These are phyloP conservation scores for Botryotinia calthae DNA, from an alignment of 2,329 filamentous ascomycete species.

Conservation along the genomic window DNA sequence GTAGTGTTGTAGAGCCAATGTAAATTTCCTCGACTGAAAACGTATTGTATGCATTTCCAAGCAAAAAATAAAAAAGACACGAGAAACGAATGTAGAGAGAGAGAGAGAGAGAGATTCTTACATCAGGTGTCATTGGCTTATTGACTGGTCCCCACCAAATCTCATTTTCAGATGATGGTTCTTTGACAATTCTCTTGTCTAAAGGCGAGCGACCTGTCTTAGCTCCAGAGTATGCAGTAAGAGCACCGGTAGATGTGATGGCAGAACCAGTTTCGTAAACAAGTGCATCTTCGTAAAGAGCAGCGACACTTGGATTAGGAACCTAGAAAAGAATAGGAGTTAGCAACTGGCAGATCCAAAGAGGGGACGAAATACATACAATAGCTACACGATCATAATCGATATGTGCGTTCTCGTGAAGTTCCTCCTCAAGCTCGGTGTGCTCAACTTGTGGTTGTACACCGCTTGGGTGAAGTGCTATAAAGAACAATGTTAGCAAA, in stretches of 20 bases:
- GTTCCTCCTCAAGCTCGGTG: slow-evolving; percentile 96
- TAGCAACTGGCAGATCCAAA: slow-evolving; percentile 18
- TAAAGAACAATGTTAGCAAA: slow-evolving; percentile 4
- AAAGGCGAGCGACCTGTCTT: slow-evolving; percentile 97
- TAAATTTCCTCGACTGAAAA: background rate
- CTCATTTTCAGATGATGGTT: slow-evolving; percentile 81
- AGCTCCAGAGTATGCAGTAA: slow-evolving; percentile 95
- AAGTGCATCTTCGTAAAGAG: slow-evolving; percentile 97
- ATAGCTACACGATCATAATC: slow-evolving; percentile 98
- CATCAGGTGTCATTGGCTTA: slow-evolving; percentile 96
- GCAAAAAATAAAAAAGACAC: background rate
- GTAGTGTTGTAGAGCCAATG: background rate
- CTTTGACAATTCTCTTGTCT: slow-evolving; percentile 97
- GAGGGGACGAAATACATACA: slow-evolving; percentile 54
- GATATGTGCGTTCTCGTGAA: slow-evolving; percentile 97
- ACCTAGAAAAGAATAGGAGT: slow-evolving; percentile 45
- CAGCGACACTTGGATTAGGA: slow-evolving; percentile 83
- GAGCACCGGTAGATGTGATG: slow-evolving; percentile 90
- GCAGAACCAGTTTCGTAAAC: slow-evolving; percentile 97
- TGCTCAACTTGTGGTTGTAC: slow-evolving; percentile 62
- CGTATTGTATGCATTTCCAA: background rate
- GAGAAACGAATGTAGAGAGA: background rate
- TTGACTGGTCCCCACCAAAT: slow-evolving; percentile 87
- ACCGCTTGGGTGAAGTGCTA: slow-evolving; percentile 36
- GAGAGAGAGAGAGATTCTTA: slow-evolving; percentile 46